Evolutionary conservation across 352 stramenopile genomes (phyloP).

Genomic region (Thraustotheca clavata): DNA sequence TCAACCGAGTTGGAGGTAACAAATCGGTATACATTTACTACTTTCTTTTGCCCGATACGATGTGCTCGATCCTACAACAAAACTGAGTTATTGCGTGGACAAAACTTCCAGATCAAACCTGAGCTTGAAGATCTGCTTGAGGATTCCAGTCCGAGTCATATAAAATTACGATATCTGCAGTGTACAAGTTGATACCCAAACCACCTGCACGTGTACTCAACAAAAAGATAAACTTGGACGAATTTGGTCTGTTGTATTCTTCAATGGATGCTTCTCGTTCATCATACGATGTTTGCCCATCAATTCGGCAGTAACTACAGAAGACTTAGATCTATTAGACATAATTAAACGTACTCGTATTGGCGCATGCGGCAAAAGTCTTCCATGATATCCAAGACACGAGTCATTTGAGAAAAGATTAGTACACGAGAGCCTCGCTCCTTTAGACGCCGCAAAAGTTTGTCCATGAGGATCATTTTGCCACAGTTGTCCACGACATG

Average conservation of each 20-base stretch:
- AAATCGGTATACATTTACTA: slow-evolving; percentile 93
- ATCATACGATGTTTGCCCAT: slow-evolving; percentile 82
- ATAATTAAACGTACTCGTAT: slow-evolving; percentile 45
- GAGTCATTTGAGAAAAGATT: slow-evolving; percentile 93
- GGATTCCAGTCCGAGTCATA: slow-evolving; percentile 99
- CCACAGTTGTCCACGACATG: slow-evolving; percentile 96
- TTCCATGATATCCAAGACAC: slow-evolving; percentile 91
- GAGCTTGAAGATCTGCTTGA: slow-evolving; percentile 92
- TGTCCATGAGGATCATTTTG: slow-evolving; percentile 96
- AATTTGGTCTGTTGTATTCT: slow-evolving; percentile 95
- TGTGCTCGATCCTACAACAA: slow-evolving; percentile 88
- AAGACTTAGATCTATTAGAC: slow-evolving; percentile 1
- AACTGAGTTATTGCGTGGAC: not conserved
- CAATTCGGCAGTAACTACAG: slow-evolving; percentile 58
- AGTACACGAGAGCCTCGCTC: slow-evolving; percentile 81
- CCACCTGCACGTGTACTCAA: slow-evolving; percentile 95
- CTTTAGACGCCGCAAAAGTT: slow-evolving; percentile 84
- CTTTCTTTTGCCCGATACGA: slow-evolving; percentile 98
- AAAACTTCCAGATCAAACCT: too few relatives aligned
- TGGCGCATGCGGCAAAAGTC: slow-evolving; percentile 94
- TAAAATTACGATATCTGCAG: slow-evolving; percentile 97
- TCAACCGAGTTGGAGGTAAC: slow-evolving; percentile 96
- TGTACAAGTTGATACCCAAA: slow-evolving; percentile 99
- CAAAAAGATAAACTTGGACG: slow-evolving; percentile 96
- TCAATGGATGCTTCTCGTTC: slow-evolving; percentile 80